Evolutionary conservation across 495 filamentous ascomycete species (phyloP).

Genomic region (Annulohypoxylon bovei): DNA sequence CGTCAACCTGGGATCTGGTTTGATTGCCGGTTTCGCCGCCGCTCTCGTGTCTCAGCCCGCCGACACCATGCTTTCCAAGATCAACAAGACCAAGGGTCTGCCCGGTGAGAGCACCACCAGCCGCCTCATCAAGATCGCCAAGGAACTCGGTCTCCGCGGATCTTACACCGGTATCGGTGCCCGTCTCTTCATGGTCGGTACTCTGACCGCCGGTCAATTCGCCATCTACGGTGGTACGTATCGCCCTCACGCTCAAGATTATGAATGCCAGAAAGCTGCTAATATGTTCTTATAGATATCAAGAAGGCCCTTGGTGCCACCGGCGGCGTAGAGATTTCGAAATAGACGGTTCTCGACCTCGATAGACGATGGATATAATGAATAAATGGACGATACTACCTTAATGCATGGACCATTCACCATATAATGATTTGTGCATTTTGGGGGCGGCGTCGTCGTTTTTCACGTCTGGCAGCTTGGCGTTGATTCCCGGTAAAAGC

Average conservation of each 20-base stretch:
- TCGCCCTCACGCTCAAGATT: not conserved
- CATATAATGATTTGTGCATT: constrained; percentile 11
- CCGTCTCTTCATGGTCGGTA: constrained; percentile 84
- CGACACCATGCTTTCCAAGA: constrained; percentile 99
- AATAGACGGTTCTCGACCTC: constrained; percentile 47
- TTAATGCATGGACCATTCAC: constrained; percentile 5
- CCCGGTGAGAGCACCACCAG: constrained; percentile 93
- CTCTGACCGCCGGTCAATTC: constrained; percentile 91
- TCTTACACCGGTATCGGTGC: constrained; percentile 93
- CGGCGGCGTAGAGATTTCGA: constrained; percentile 81
- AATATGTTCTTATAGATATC: constrained; percentile 33
- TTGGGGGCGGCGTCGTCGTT: constrained; percentile 25
- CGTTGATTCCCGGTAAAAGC: constrained; percentile 30
- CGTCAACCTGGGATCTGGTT: constrained; percentile 94
- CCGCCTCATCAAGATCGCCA: constrained; percentile 94
- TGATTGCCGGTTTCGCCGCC: constrained; percentile 97
- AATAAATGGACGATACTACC: constrained; percentile 34
- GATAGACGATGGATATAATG: constrained; percentile 15
- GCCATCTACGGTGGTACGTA: constrained; percentile 80
- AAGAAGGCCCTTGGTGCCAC: constrained; percentile 67
- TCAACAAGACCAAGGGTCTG: constrained; percentile 98
- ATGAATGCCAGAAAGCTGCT: not conserved
- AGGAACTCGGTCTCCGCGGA: constrained; percentile 91
- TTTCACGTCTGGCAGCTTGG: constrained; percentile 32
- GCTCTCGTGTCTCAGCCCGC: constrained; percentile 96